These are phyloP conservation scores for Stephanocyclus meneghinianus DNA, from an alignment of 352 stramenopile species.

Conservation along the genomic window DNA sequence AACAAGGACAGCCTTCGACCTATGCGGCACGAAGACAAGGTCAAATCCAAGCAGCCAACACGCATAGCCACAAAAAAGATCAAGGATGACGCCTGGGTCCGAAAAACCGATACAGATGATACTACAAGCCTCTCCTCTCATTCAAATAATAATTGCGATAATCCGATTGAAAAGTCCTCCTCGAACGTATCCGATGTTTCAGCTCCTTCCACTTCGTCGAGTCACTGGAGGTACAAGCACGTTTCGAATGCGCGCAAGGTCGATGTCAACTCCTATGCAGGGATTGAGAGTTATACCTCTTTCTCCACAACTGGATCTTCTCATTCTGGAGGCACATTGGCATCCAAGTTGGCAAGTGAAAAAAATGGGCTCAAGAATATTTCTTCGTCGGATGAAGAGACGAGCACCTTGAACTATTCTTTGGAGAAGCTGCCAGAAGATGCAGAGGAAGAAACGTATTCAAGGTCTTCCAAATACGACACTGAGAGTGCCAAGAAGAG, in stretches of 20 bases:
- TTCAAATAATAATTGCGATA: conserved; percentile 9
- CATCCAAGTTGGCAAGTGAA: conserved; percentile 1
- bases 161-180: neutral
- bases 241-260: neutral
- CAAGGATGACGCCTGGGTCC: conserved; percentile 1
- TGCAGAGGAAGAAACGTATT: conserved; percentile 1
- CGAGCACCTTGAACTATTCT: conserved; percentile 9
- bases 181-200: conserved; percentile 15
- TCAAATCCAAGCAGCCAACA: neutral
- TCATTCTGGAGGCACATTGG: neutral
- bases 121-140: conserved; percentile 11
- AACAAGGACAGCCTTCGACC: neutral
- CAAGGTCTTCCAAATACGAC: neutral
- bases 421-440: conserved; percentile 16
- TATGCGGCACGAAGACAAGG: neutral
- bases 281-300: conserved; percentile 1
- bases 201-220: neutral
- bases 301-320: neutral
- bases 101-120: conserved; percentile 12
- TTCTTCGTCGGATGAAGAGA: conserved; percentile 1
- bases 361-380: neutral
- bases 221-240: neutral
- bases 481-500: neutral
- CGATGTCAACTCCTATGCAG: neutral
- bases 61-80: neutral